phyloP scores from a whole-genome alignment of 306 rosid species.

The Glycine latifolia region DNA sequence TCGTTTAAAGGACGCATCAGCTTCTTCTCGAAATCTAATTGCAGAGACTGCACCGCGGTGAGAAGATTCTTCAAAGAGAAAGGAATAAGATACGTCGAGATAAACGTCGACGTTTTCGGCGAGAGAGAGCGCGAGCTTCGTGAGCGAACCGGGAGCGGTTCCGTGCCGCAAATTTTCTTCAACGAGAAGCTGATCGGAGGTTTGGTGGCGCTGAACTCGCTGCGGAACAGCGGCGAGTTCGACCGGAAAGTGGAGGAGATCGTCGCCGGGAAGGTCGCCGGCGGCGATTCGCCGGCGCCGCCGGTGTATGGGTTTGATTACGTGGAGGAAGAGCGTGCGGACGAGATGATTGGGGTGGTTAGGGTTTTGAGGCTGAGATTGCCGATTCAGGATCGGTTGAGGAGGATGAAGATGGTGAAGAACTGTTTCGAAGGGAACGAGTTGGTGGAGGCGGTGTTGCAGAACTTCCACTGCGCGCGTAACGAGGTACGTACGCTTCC shows the following conservation, averaged over 20 bases:
- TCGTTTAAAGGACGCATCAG: constrained; percentile 71
- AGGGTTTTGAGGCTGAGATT: constrained; percentile 65
- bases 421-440: constrained; percentile 83
- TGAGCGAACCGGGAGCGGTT: constrained; percentile 61
- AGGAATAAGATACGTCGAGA: constrained; percentile 73
- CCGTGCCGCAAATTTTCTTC: constrained; percentile 93
- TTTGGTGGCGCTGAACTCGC: constrained; percentile 81
- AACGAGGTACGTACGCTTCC: constrained; percentile 77
- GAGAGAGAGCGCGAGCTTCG: constrained; percentile 75
- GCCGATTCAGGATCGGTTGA: constrained; percentile 81
- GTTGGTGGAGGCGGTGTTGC: constrained; percentile 70
- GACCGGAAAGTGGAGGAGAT: constrained; percentile 71
- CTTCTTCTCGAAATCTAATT: constrained; percentile 86
- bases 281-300: constrained; percentile 67
- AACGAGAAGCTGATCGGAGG: constrained; percentile 92
- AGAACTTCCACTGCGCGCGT: constrained; percentile 75
- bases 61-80: constrained; percentile 68
- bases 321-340: constrained; percentile 54
- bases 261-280: constrained; percentile 59
- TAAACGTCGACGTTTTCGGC: constrained; percentile 84
- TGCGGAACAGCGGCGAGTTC: constrained; percentile 80
- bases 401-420: constrained; percentile 76
- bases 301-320: constrained; percentile 78
- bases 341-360: constrained; percentile 64
- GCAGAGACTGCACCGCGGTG: constrained; percentile 92